Evolutionary conservation across 2,329 filamentous ascomycete species (phyloP).

Genomic region (Venturia effusa): DNA sequence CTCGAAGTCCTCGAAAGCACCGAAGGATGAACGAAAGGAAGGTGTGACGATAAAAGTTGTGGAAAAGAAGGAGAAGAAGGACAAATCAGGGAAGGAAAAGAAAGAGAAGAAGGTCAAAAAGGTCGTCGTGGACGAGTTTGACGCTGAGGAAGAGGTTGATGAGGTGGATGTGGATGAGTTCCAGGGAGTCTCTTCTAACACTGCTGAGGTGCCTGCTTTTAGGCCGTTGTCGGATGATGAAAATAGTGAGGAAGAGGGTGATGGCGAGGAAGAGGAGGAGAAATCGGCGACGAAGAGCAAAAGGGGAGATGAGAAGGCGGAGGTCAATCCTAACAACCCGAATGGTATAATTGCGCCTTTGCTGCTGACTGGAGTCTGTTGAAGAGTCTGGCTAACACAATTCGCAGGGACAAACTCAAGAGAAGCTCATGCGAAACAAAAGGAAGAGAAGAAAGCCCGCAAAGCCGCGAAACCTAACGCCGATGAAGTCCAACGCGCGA

Average conservation of each 20-base stretch:
- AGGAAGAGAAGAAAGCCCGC: conserved; percentile 74
- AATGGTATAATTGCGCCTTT: not conserved
- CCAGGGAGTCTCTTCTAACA: conserved; percentile 21
- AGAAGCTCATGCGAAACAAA: conserved; percentile 90
- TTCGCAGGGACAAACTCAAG: conserved; percentile 54
- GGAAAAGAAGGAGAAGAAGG: conserved; percentile 25
- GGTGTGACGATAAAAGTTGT: conserved; percentile 1
- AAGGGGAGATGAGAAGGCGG: not conserved
- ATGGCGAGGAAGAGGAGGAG: not conserved
- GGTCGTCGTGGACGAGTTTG: conserved; percentile 16
- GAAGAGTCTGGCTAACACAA: not conserved
- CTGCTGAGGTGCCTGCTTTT: conserved; percentile 1
- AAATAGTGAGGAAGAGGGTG: conserved; percentile 16
- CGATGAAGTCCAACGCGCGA: conserved; percentile 76
- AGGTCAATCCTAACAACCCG: not conserved
- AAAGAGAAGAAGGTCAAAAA: conserved; percentile 15
- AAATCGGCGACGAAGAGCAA: not conserved
- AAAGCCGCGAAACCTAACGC: conserved; percentile 89
- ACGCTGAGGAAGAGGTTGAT: conserved; percentile 23
- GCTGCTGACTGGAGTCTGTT: not conserved
- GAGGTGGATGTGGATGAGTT: conserved; percentile 29
- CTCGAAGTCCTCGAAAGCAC: conserved; percentile 19
- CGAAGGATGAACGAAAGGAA: conserved; percentile 16
- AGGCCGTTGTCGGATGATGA: not conserved
- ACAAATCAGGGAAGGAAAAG: conserved; percentile 13